Evolutionary conservation across 2,329 filamentous ascomycete genomes (phyloP).

Genomic region (Zymoseptoria pseudotritici): DNA sequence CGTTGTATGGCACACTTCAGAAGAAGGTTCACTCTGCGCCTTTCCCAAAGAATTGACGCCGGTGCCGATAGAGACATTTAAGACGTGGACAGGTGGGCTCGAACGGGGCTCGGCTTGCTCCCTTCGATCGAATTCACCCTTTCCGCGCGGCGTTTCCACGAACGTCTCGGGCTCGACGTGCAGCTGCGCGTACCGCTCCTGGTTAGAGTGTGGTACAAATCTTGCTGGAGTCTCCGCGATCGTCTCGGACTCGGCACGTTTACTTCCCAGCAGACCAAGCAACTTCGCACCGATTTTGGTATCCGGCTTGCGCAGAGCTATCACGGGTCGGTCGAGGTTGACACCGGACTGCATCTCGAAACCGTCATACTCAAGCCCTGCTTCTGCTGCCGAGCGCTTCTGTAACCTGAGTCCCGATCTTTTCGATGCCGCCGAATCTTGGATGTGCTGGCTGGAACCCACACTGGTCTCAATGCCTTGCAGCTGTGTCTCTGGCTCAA

Average conservation of each 20-base stretch:
- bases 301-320: not conserved
- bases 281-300: not conserved
- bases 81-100: not conserved
- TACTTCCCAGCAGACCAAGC: constrained; percentile 1
- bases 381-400: not conserved
- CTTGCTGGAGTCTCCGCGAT: not conserved
- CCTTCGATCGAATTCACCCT: not conserved
- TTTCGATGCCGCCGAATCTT: not conserved
- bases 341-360: constrained; percentile 20
- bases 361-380: constrained; percentile 12
- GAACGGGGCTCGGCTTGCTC: not conserved
- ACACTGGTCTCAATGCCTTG: not conserved
- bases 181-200: not conserved
- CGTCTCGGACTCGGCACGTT: not conserved
- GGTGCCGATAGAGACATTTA: not conserved
- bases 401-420: not conserved
- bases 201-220: not conserved
- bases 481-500: not conserved
- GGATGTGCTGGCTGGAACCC: not conserved
- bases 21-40: not conserved
- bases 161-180: not conserved
- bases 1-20: not conserved
- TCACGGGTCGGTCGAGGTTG: constrained; percentile 21
- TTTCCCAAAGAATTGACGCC: not conserved
- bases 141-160: too few relatives aligned